Evolutionary conservation across 306 rosid genomes (phyloP), one percentile per base, ranked within the genome.

Genomic region (Cicer yamashitae): DNA sequence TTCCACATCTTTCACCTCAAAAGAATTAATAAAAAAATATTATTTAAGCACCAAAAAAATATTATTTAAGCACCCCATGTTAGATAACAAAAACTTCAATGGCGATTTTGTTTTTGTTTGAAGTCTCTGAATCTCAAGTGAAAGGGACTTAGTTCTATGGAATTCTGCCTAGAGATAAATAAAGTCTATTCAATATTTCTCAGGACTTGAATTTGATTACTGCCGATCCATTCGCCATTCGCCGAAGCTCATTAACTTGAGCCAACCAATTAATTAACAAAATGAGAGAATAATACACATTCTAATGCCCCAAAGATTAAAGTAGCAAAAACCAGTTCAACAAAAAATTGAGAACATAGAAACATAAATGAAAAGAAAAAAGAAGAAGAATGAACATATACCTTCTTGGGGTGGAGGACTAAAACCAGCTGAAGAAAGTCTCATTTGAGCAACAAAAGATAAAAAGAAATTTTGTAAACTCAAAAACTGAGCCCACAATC

Each of bases 371-470:
- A 51, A 37, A 68, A 15, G 2, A 44, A 38, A 66, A 62, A 45
- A 14, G 68, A 67, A 56, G 34, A 30, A 62, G 45, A 79, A 3
- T 60, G 18, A 71, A 61, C 78, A 63, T 80, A 90, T 80, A 91
- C 98, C 98, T 86, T 94, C 98, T 46, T 77, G 98, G 25, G 91
- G 80, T 73, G 94, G 94, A 91, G 97, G 94, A 81, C 89, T 88
- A 85, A 88, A 87, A 84, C 90, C 93, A 86, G 96, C 89, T 57
- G 96, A 70, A 75, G 98, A 87, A 79, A 91, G 90, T 83, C 97
- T 91, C 98, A 94, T 94, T 84, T 77, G 67, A 70, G 50, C 43
- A 76, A 20, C 14, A 70, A 38, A 64, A 73, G 12, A 41, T 12
- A 47, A 17, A 63, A 74, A 51, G 67, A 59, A 79, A 30, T 30